Conservation (phyloP, 1,139 yeast species). For the Hyphopichia burtonii region DNA sequence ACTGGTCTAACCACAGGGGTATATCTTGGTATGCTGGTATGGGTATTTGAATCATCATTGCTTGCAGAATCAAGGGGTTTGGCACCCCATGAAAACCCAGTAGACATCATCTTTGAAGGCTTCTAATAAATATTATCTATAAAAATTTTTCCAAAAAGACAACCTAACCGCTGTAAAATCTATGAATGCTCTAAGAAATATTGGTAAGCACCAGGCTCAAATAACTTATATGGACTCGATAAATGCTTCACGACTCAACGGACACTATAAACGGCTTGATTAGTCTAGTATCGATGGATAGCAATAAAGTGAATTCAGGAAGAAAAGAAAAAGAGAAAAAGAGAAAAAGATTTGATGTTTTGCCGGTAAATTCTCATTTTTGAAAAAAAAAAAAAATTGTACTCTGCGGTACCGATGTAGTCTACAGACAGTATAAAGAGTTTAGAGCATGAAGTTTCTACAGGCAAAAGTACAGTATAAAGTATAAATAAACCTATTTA, state of each 20-base stretch:
- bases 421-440: too few relatives aligned
- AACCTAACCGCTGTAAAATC: too few relatives aligned
- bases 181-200: background rate
- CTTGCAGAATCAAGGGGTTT: background rate
- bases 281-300: background rate
- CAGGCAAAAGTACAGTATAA: too few relatives aligned
- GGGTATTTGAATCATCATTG: conserved; percentile 2
- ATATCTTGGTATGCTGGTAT: conserved; percentile 13
- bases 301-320: too few relatives aligned
- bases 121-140: background rate
- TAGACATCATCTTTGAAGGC: conserved; percentile 10
- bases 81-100: conserved; percentile 10
- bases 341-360: background rate
- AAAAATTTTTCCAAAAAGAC: background rate
- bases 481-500: conserved; percentile 10
- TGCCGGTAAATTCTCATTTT: background rate
- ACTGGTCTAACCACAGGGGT: conserved; percentile 10
- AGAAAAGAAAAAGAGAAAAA: background rate
- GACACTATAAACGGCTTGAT: too few relatives aligned
- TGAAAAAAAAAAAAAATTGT: too few relatives aligned
- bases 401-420: too few relatives aligned
- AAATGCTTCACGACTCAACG: too few relatives aligned
- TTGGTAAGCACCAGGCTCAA: background rate
- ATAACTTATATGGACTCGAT: too few relatives aligned
- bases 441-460: too few relatives aligned